These are phyloP conservation scores for Spizellomyces punctatus DNA, from an alignment of 192 early-diverging fungal genomes.

Conservation along the genomic window DNA sequence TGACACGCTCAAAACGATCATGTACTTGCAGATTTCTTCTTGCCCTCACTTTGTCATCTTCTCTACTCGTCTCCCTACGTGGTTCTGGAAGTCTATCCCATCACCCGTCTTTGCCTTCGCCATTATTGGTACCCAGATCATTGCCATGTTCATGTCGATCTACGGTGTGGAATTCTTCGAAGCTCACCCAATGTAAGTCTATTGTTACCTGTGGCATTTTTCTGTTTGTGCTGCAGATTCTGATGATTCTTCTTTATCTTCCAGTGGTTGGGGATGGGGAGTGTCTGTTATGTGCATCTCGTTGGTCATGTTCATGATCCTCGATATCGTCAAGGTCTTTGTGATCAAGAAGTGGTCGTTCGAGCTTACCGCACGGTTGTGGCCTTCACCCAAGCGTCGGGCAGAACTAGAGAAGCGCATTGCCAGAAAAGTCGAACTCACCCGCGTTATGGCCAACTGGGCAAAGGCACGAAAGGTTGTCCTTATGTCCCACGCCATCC, in stretches of 20 bases:
- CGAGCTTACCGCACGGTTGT: constrained; percentile 80
- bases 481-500: constrained; percentile 25
- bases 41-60: constrained; percentile 94
- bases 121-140: constrained; percentile 84
- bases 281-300: constrained; percentile 72
- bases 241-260: constrained; percentile 30
- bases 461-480: constrained; percentile 41
- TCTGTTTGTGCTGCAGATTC: background rate
- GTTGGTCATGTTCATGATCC: constrained; percentile 74
- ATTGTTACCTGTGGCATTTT: background rate
- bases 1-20: constrained; percentile 77
- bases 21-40: constrained; percentile 92
- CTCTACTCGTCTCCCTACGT: constrained; percentile 83
- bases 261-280: constrained; percentile 77
- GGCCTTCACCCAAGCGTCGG: constrained; percentile 67
- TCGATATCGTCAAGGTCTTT: constrained; percentile 88
- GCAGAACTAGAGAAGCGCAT: constrained; percentile 53
- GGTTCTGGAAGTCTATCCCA: constrained; percentile 86
- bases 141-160: constrained; percentile 87
- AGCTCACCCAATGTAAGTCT: constrained; percentile 34
- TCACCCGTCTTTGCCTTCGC: constrained; percentile 73
- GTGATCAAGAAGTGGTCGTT: constrained; percentile 83
- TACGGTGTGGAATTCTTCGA: constrained; percentile 53
- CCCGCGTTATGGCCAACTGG: constrained; percentile 27
- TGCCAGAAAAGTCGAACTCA: background rate